Base-by-base conservation (phyloP, 768 basidiomycete species). In the Phylloporus rhodoxanthus region DNA sequence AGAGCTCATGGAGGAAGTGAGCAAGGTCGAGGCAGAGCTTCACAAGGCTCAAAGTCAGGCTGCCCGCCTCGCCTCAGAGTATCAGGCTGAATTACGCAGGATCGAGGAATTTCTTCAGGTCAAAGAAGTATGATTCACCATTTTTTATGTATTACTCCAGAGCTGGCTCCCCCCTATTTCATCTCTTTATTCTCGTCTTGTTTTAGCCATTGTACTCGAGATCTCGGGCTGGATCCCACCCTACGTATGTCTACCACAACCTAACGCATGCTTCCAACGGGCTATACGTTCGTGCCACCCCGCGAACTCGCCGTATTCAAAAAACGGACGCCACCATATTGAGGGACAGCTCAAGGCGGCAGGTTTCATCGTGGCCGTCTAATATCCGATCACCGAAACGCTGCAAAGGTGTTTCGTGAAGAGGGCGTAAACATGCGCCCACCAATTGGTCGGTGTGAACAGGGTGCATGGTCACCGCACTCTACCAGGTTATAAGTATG, bases 1-100 rank as follows among this genome's bases (percentile, higher is more conserved):
- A 43, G 78, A 78, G 47, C 61, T 80, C 0, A 68, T 72, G 50
- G 58, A 68, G n/a, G 78, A 75, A 51, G 45, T 51, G 44, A 41
- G 34, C 43, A 69, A 64, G 54, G 66, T 67, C 14, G 63, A 67
- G 33, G 57, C 56, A 13, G 65, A 67, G 46, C 48, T 67, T 33
- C 43, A 54, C 30, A 58, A 61, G 53, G 61, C 52, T 29, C 65
- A 66, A 39, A 68, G 53, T 38, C 67, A 67, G 26, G 52, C 66
- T 20, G 51, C 63, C 9, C 56, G 53, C n/a, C 59, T 67, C 33
- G 66, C 61, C 15, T 67, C 66, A 7, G 66, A 69, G 39, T 67
- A 67, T 34, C 67, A 69, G 58, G 49, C 61, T 1, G 66, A 67
- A 56, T 50, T 67, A 30, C 65, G 65, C 53, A 69, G 62, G 45